Evolutionary conservation across 805 yeast species (phyloP), one percentile per base, ranked within the genome.

Genomic region (Wickerhamiella galacta): DNA sequence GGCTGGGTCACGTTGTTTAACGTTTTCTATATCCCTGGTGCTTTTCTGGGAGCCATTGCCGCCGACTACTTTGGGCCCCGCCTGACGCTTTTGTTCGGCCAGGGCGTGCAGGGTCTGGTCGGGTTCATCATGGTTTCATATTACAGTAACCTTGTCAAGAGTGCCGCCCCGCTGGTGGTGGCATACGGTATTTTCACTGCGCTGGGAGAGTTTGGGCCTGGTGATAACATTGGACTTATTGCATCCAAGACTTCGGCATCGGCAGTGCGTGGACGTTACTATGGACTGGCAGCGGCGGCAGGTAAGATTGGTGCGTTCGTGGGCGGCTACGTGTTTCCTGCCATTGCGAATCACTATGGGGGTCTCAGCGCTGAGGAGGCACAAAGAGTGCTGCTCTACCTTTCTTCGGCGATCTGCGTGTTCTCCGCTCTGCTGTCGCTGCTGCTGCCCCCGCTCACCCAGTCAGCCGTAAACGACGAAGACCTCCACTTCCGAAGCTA

Each of bases 1-100:
- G 95, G 94, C 32, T 87, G 95, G 95, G 80, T 77, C 54, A 77
- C 79, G 39, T 87, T 87, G 5, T 67, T 85, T 47, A 81, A 82
- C 56, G 60, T 78, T 47, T 85, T 87, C 57, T 83, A 85, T 55
- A 58, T 85, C 24, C 95, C 95, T 10, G 96, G 95, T 45, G 66
- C 93, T 1, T 69, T 82, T 53, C 52, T 78, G 16, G 95, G 96
- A 48, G 94, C 93, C n/a, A 48, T 68, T 32, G 56, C 70, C 25
- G 66, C 93, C n/a, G 95, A 87, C 56, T 79, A 70, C 55, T 48
- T 83, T 37, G 96, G 96, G n/a, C 94, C 95, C 35, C 69, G 95
- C 55, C 52, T 77, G 39, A 78, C 94, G 7, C 57, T 82, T 28
- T 66, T 63, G 20, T 34, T 61, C 36, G 95, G 95, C 48, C 72